These are phyloP conservation scores for Euclidium syriacum DNA, from an alignment of 345 rosid genomes.

Conservation along the genomic window DNA sequence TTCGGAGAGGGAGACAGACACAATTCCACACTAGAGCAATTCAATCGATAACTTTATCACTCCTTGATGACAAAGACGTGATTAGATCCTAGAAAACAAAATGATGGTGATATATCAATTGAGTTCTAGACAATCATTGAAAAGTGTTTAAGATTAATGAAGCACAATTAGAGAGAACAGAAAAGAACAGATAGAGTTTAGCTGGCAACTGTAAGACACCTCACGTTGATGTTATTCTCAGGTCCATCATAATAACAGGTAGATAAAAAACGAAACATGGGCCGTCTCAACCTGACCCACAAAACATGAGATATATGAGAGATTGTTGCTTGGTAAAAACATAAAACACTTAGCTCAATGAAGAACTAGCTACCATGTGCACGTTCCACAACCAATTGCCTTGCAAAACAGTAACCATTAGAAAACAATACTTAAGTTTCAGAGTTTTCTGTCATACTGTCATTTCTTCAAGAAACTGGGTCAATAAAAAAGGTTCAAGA, in stretches of 20 bases:
- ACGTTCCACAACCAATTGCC: conserved; percentile 25
- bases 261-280: conserved; percentile 32
- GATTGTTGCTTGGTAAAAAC: conserved; percentile 19
- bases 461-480: not conserved
- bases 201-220: conserved; percentile 33
- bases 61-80: not conserved
- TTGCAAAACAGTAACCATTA: conserved; percentile 14
- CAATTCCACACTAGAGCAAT: conserved; percentile 6
- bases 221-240: conserved; percentile 31
- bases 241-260: conserved; percentile 27
- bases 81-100: conserved; percentile 11
- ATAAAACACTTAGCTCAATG: conserved; percentile 18
- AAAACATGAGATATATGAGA: conserved; percentile 22
- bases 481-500: not conserved
- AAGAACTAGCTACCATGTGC: conserved; percentile 26
- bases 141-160: conserved; percentile 9
- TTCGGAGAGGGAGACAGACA: conserved; percentile 6
- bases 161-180: conserved; percentile 13
- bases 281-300: conserved; percentile 32
- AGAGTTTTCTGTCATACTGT: not conserved
- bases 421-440: not conserved
- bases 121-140: not conserved
- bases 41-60: conserved; percentile 1
- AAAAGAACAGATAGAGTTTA: conserved; percentile 21
- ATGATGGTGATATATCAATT: not conserved